phyloP scores from a whole-genome alignment of 2,329 filamentous ascomycete genomes.

The Pseudogymnoascus sp. region DNA sequence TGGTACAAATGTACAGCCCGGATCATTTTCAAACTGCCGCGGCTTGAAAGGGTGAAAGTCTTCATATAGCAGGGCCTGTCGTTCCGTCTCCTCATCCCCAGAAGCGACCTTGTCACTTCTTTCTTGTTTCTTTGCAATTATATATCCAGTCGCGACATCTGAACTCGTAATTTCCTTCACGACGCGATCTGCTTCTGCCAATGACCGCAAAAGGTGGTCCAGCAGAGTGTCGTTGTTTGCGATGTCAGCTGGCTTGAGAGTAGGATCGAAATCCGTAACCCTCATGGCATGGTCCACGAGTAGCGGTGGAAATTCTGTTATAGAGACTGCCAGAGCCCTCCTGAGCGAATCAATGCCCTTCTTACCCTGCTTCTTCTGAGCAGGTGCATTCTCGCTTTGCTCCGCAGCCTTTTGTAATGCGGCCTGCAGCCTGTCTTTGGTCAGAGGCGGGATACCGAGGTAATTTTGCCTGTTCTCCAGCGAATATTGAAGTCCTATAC shows the following conservation, averaged over 20 bases:
- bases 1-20: slow-evolving; percentile 61
- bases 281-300: slow-evolving; percentile 81
- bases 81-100: slow-evolving; percentile 32
- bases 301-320: slow-evolving; percentile 83
- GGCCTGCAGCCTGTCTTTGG: slow-evolving; percentile 62
- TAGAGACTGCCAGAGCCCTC: slow-evolving; percentile 73
- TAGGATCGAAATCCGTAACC: slow-evolving; percentile 62
- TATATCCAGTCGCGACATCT: slow-evolving; percentile 70
- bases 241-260: slow-evolving; percentile 61
- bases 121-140: slow-evolving; percentile 64
- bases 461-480: slow-evolving; percentile 81
- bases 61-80: slow-evolving; percentile 63
- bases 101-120: slow-evolving; percentile 19
- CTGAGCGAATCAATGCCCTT: slow-evolving; percentile 71
- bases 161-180: slow-evolving; percentile 63
- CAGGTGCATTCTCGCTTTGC: slow-evolving; percentile 46
- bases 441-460: slow-evolving; percentile 66
- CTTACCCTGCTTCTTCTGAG: slow-evolving; percentile 56
- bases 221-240: slow-evolving; percentile 60
- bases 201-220: slow-evolving; percentile 58
- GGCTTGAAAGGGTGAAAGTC: slow-evolving; percentile 94
- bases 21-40: slow-evolving; percentile 65
- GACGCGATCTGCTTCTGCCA: slow-evolving; percentile 65
- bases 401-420: slow-evolving; percentile 63
- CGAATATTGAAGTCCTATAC: slow-evolving; percentile 71